Conservation (phyloP, 768 basidiomycete genomes). For the Ephemerocybe angulata region DNA sequence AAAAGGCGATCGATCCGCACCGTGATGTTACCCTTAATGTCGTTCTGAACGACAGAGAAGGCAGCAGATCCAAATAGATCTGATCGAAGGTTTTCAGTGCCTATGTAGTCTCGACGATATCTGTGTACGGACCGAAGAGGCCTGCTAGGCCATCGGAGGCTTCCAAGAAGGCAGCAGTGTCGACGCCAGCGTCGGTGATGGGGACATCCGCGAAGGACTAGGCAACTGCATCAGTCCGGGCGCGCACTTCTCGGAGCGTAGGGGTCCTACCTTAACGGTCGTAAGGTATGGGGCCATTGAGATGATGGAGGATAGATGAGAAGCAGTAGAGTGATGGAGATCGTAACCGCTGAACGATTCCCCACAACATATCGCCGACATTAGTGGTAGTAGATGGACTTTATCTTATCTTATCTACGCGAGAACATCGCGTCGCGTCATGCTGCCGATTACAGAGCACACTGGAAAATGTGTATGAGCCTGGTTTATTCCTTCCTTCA, state of each 20-base stretch:
- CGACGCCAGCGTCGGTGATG: slow-evolving; percentile 80
- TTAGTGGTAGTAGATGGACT: slow-evolving; percentile 7
- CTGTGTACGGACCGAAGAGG: slow-evolving; percentile 74
- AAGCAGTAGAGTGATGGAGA: not conserved
- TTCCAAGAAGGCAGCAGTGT: slow-evolving; percentile 84
- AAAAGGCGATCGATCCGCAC: slow-evolving; percentile 41
- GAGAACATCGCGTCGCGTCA: not conserved
- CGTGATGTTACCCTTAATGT: slow-evolving; percentile 87
- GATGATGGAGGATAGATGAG: not conserved
- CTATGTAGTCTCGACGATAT: not conserved
- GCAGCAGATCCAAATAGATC: slow-evolving; percentile 85
- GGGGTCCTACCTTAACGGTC: slow-evolving; percentile 53
- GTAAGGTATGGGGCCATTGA: slow-evolving; percentile 75
- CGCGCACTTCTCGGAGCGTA: not conserved
- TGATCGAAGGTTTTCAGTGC: slow-evolving; percentile 24
- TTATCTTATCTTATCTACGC: slow-evolving; percentile 27
- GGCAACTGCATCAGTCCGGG: not conserved
- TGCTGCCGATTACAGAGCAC: not conserved
- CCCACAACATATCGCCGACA: too few relatives aligned
- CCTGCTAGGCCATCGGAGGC: slow-evolving; percentile 85
- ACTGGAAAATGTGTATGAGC: slow-evolving; percentile 5
- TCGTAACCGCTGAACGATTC: not conserved
- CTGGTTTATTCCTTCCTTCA: slow-evolving; percentile 8
- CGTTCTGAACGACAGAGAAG: slow-evolving; percentile 78
- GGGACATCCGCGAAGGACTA: slow-evolving; percentile 95